Conservation (phyloP, 345 rosid species). For the Mercurialis annua region DNA sequence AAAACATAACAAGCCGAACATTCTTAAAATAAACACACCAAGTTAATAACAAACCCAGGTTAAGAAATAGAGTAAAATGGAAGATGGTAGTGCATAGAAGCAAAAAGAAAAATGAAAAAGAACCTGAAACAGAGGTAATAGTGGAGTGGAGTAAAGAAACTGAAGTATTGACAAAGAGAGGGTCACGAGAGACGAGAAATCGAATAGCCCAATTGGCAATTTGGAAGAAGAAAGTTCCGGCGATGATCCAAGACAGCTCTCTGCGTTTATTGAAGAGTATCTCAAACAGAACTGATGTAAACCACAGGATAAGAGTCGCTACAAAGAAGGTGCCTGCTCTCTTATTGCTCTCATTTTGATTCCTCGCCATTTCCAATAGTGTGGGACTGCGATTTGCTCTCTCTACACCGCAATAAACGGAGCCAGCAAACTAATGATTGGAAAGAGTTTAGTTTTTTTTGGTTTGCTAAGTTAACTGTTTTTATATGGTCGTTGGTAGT, state of each 20-base stretch:
- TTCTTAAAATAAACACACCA: background rate
- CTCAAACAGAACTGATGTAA: conserved; percentile 73
- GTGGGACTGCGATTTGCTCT: too few species aligned
- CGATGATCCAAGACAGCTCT: conserved; percentile 50
- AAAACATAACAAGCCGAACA: background rate
- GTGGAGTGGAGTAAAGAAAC: conserved; percentile 89
- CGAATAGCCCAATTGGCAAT: conserved; percentile 62
- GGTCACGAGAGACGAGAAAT: conserved; percentile 58
- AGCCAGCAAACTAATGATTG: too few species aligned
- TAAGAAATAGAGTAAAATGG: background rate
- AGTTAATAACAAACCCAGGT: background rate
- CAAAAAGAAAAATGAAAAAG: background rate
- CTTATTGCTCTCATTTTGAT: conserved; percentile 22
- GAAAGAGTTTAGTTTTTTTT: too few species aligned
- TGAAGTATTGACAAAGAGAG: conserved; percentile 79
- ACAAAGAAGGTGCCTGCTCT: conserved; percentile 58
- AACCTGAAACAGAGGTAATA: conserved; percentile 76
- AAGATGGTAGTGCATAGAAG: background rate
- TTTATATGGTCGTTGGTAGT: too few species aligned
- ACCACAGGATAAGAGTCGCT: conserved; percentile 88
- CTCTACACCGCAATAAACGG: too few species aligned
- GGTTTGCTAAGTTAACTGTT: too few species aligned
- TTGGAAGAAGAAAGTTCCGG: conserved; percentile 64
- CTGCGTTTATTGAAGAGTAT: conserved; percentile 52
- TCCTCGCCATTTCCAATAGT: conserved; percentile 27